Base-by-base conservation (phyloP, 768 basidiomycete genomes). In the Mycena filopes region DNA sequence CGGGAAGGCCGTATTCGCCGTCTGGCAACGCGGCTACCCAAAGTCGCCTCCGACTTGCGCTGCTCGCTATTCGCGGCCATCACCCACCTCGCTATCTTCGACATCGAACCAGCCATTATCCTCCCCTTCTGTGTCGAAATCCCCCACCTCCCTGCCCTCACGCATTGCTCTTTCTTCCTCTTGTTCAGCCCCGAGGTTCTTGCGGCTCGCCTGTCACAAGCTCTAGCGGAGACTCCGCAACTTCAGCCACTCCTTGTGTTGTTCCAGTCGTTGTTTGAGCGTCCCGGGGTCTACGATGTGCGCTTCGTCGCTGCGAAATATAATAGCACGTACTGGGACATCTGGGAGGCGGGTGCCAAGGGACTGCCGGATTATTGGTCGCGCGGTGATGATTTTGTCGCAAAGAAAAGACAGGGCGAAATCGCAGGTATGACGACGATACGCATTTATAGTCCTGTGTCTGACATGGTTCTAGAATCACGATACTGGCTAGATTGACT, bases 141-240 rank as follows among this genome's bases (percentile, higher is more conserved):
- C 41, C 21, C 31, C n/a, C 25, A n/a, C 12, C 51, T 54, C 36
- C 51, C 51, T 21, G 36, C 33, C 21, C 51, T 54, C 36, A 54
- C 51, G 15, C 51, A 54, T 13, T n/a, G 38, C 4, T n/a, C 28
- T 21, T 38, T 54, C 8, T 11, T 12, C 31, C 20, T 10, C 18
- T 20, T 12, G n/a, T n/a, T n/a, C 1, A 12, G 10, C 2, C n/a
- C n/a, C n/a, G n/a, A n/a, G n/a, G n/a, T n/a, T n/a, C 28, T 13
- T 15, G 11, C 9, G 20, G 51, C 11, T 11, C 5, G n/a, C 8
- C 5, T 54, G 9, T 10, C 9, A 21, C 11, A 8, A 9, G 5
- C 26, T 8, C n/a, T 40, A 6, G 6, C 15, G 3, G 18, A 54
- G 12, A 40, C 36, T 18, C 36, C 51, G 1, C 29, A 10, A 13